Conservation (phyloP, 2,329 filamentous ascomycete species). For the Botrytis aclada region DNA sequence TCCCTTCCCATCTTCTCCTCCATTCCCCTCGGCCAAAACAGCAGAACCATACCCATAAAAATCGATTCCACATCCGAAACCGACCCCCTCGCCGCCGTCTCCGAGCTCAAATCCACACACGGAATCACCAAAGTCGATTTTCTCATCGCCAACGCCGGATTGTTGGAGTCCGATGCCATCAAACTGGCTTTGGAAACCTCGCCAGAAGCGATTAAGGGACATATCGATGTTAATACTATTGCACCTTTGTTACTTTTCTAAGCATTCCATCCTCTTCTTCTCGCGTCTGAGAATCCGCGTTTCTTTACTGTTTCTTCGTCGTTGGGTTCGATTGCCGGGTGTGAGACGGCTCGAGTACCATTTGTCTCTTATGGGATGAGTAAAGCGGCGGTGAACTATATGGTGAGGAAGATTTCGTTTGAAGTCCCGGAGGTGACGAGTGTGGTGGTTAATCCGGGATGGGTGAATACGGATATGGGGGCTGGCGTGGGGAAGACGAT, state of each 20-base stretch:
- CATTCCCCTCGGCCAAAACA: constrained; percentile 29
- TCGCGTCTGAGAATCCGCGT: constrained; percentile 38
- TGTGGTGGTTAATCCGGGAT: constrained; percentile 39
- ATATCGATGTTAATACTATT: neutral
- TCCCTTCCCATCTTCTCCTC: constrained; percentile 34
- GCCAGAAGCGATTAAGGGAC: neutral
- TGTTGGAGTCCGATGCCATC: neutral
- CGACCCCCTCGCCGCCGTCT: constrained; percentile 37
- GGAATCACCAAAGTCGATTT: neutral
- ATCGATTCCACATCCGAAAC: neutral
- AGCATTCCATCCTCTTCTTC: constrained; percentile 43
- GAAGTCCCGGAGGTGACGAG: constrained; percentile 37
- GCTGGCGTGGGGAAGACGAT: constrained; percentile 23
- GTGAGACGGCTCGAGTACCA: constrained; percentile 18
- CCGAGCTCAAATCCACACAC: constrained; percentile 23
- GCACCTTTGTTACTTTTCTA: constrained; percentile 24
- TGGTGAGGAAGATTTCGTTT: constrained; percentile 37
- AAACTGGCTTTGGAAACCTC: neutral
- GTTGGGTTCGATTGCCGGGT: constrained; percentile 24
- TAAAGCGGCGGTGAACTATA: constrained; percentile 40
- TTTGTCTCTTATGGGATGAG: constrained; percentile 42
- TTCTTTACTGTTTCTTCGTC: constrained; percentile 40
- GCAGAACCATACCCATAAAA: constrained; percentile 33
- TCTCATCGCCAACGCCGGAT: neutral
- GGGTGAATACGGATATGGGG: constrained; percentile 35